Percentiles rank a stretch among this genome's conserved stretches.
Evolutionary conservation across 768 basidiomycete genomes (phyloP).

Genomic region (Floccularia luteovirens): DNA sequence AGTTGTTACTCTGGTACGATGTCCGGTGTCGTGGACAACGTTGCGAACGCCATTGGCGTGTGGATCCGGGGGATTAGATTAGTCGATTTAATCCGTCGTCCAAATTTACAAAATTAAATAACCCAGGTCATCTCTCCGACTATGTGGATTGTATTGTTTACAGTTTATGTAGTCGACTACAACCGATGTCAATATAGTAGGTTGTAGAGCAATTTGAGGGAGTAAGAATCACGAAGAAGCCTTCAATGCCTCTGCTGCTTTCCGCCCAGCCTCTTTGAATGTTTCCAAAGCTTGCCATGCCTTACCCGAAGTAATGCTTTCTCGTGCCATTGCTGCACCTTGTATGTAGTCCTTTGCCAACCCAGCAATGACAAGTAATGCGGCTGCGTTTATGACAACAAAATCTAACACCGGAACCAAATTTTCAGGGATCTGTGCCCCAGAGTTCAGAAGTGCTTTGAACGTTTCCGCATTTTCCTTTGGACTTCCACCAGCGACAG

Average conservation of each 20-base stretch:
- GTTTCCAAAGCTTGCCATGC: constrained; percentile 51
- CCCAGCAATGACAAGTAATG: constrained; percentile 81
- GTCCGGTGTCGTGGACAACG: too few relatives aligned
- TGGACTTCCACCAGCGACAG: constrained; percentile 70
- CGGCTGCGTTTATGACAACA: constrained; percentile 86
- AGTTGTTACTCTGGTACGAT: too few relatives aligned
- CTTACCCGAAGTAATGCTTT: constrained; percentile 48
- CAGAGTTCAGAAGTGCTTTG: constrained; percentile 51
- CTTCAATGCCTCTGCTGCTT: constrained; percentile 6
- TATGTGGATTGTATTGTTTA: background rate
- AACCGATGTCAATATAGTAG: background rate
- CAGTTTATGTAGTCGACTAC: background rate
- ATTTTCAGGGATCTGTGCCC: constrained; percentile 42
- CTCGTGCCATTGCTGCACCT: constrained; percentile 61
- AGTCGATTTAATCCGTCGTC: background rate
- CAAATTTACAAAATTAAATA: background rate
- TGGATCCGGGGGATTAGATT: too few relatives aligned
- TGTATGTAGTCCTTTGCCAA: constrained; percentile 60
- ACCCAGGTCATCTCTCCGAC: background rate
- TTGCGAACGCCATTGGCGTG: too few relatives aligned
- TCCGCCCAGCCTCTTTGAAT: constrained; percentile 37
- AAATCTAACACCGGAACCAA: constrained; percentile 73
- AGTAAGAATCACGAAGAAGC: background rate
- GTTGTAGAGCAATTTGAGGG: background rate
- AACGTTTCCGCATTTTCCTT: constrained; percentile 77